Evolutionary conservation across 2,329 filamentous ascomycete species (phyloP).

Genomic region (Trichophyton simii): DNA sequence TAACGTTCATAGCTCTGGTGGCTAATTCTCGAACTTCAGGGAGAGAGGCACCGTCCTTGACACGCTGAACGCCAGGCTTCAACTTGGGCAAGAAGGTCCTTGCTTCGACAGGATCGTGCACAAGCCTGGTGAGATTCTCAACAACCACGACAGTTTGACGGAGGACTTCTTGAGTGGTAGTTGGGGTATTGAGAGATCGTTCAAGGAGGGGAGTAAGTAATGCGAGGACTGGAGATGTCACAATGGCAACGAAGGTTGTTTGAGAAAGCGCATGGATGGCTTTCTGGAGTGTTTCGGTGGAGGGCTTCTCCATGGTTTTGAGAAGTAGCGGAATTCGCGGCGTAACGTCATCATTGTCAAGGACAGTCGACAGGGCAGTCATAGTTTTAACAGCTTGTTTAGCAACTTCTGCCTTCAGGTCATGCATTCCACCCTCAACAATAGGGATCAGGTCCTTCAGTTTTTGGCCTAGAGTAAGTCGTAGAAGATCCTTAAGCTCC

Average conservation of each 20-base stretch:
- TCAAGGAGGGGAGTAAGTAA: conserved; percentile 90
- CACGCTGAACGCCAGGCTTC: conserved; percentile 80
- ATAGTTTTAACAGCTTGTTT: conserved; percentile 90
- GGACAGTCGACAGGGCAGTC: conserved; percentile 73
- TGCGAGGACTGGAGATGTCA: conserved; percentile 88
- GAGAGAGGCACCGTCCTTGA: conserved; percentile 75
- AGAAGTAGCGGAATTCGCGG: conserved; percentile 84
- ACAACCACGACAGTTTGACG: conserved; percentile 93
- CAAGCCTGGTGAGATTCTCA: conserved; percentile 95
- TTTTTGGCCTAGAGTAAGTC: conserved; percentile 79
- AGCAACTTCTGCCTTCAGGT: conserved; percentile 70
- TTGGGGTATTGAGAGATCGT: conserved; percentile 80
- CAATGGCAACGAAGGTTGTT: conserved; percentile 95
- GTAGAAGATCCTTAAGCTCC: conserved; percentile 72
- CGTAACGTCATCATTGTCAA: conserved; percentile 93
- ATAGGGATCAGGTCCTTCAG: conserved; percentile 16
- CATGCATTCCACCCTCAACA: conserved; percentile 65
- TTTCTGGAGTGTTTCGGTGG: conserved; percentile 76
- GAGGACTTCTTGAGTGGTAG: conserved; percentile 83
- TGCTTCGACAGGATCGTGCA: conserved; percentile 90
- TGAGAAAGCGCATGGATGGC: conserved; percentile 93
- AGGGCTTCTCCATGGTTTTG: conserved; percentile 91
- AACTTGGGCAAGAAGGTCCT: conserved; percentile 90
- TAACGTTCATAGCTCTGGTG: conserved; percentile 66
- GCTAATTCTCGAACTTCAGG: conserved; percentile 91